These are phyloP conservation scores for Pistacia integerrima DNA, from an alignment of 345 rosid species.

Conservation along the genomic window DNA sequence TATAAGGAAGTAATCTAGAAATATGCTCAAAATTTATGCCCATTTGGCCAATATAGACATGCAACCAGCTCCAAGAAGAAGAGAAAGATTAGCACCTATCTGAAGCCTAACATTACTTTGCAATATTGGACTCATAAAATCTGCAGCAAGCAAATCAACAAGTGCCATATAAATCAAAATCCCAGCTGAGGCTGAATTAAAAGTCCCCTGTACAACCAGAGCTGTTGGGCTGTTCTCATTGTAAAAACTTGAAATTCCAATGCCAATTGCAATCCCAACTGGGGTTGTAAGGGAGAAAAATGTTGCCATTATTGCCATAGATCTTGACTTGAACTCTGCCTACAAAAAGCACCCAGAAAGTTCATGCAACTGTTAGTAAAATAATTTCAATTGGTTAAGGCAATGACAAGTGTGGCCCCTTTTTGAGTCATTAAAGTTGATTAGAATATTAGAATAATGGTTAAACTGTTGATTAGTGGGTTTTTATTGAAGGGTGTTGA, in stretches of 20 bases:
- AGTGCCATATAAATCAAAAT: slow-evolving; percentile 79
- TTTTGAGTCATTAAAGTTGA: neutral
- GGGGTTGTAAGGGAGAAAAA: slow-evolving; percentile 77
- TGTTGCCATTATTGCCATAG: slow-evolving; percentile 57
- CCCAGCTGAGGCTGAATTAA: slow-evolving; percentile 71
- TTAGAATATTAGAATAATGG: too few relatives aligned
- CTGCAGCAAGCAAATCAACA: slow-evolving; percentile 78
- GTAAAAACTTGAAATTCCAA: slow-evolving; percentile 51
- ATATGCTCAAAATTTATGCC: slow-evolving; percentile 35
- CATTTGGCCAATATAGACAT: slow-evolving; percentile 72
- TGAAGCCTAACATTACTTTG: slow-evolving; percentile 56
- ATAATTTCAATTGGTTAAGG: too few relatives aligned
- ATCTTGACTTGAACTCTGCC: slow-evolving; percentile 55
- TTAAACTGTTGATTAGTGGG: neutral
- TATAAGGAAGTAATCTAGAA: neutral
- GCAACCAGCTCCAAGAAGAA: slow-evolving; percentile 59
- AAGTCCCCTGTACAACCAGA: slow-evolving; percentile 56
- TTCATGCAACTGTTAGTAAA: neutral
- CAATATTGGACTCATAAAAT: slow-evolving; percentile 61
- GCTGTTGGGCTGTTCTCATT: slow-evolving; percentile 48
- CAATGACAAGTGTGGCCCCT: too few relatives aligned
- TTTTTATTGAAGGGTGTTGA: slow-evolving; percentile 9
- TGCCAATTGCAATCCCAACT: slow-evolving; percentile 64
- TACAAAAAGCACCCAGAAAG: neutral
- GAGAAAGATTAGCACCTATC: slow-evolving; percentile 54